Evolutionary conservation across 2,329 filamentous ascomycete species (phyloP).

Genomic region (Cladobotryum mycophilum): DNA sequence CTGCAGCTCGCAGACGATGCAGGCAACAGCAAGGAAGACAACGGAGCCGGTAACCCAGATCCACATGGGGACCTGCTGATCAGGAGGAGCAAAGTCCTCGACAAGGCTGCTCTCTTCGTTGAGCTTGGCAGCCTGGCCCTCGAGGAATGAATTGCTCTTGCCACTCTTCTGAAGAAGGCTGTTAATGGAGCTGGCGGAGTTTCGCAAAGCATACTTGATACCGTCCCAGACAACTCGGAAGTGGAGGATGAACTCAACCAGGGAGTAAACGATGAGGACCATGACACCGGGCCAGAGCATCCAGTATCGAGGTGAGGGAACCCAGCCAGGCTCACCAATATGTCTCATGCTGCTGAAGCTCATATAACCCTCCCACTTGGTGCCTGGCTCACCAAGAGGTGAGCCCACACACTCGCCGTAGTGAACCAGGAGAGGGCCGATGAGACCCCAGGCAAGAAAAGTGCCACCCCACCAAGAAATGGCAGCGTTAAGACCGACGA

Average conservation of each 20-base stretch:
- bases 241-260: slow-evolving; percentile 36
- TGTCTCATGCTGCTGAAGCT: slow-evolving; percentile 27
- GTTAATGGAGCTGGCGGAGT: slow-evolving; percentile 26
- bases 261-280: slow-evolving; percentile 36
- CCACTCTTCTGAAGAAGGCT: slow-evolving; percentile 24
- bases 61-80: slow-evolving; percentile 47
- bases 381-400: slow-evolving; percentile 14
- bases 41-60: slow-evolving; percentile 44
- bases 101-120: slow-evolving; percentile 26
- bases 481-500: slow-evolving; percentile 47
- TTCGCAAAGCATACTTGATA: slow-evolving; percentile 26
- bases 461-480: slow-evolving; percentile 52
- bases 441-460: slow-evolving; percentile 49
- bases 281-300: slow-evolving; percentile 39
- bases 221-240: slow-evolving; percentile 31
- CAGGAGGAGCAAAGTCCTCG: slow-evolving; percentile 34
- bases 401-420: slow-evolving; percentile 48
- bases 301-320: slow-evolving; percentile 36
- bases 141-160: slow-evolving; percentile 27
- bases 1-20: slow-evolving; percentile 44
- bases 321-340: slow-evolving; percentile 21
- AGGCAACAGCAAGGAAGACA: slow-evolving; percentile 45
- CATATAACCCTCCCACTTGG: slow-evolving; percentile 25
- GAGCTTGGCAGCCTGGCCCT: slow-evolving; percentile 30
- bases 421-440: slow-evolving; percentile 39